These are phyloP conservation scores for Pachysandra terminalis DNA, from an alignment of 164 flowering plant genomes.

Conservation along the genomic window DNA sequence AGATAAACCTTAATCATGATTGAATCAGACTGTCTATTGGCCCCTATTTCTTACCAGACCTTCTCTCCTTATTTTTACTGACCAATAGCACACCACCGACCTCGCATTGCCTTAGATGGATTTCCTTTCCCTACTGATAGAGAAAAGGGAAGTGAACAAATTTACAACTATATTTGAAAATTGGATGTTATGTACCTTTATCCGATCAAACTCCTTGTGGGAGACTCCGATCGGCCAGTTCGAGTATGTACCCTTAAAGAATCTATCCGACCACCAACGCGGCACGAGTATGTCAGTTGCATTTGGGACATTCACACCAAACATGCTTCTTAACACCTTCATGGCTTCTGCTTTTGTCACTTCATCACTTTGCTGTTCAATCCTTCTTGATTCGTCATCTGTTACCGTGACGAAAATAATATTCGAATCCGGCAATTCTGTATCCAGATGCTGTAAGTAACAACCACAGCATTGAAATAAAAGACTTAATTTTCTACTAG, in stretches of 20 bases:
- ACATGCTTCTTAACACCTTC: conserved; percentile 28
- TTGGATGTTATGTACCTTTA: conserved; percentile 11
- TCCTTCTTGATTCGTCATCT: conserved; percentile 24
- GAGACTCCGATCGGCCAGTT: conserved; percentile 26
- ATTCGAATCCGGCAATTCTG: conserved; percentile 26
- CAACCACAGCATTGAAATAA: too few species aligned
- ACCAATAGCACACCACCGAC: too few species aligned
- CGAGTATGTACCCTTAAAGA: conserved; percentile 21
- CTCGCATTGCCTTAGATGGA: too few species aligned
- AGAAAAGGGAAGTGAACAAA: too few species aligned
- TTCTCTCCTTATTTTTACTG: too few species aligned
- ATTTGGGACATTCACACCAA: conserved; percentile 26
- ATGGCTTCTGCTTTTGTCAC: conserved; percentile 24
- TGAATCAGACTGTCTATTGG: too few species aligned
- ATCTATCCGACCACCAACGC: conserved; percentile 27
- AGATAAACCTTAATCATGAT: too few species aligned
- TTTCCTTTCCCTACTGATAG: too few species aligned
- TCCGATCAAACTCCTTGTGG: conserved; percentile 6
- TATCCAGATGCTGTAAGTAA: conserved; percentile 26
- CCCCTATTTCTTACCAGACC: too few species aligned
- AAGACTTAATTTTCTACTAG: too few species aligned
- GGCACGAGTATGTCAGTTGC: conserved; percentile 27
- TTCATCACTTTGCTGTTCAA: conserved; percentile 24
- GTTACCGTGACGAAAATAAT: conserved; percentile 26
- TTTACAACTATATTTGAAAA: too few species aligned